Base-by-base conservation (phyloP, 2,329 filamentous ascomycete species). In the Ophiognomonia clavigignenti-juglandacearum region DNA sequence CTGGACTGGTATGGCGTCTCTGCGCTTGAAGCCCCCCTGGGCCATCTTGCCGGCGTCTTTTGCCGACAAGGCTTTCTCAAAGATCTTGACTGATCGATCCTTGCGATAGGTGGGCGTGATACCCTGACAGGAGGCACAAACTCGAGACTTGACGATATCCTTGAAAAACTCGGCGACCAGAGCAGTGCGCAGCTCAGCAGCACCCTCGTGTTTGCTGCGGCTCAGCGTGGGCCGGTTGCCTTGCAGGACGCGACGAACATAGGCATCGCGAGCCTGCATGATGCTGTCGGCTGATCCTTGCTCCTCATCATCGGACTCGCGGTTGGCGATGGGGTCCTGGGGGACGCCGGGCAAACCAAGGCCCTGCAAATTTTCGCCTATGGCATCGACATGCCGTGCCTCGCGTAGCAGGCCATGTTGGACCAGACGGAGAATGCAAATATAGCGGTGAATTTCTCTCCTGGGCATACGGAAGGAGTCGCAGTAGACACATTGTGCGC, bases 11-110 rank as follows among this genome's bases (percentile, higher is more conserved):
- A 95, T 73, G 4, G 87, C 84, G 61, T 93, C 88, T 43, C 77
- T 75, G 29, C 80, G 73, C 57, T 82, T 84, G 61, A 90, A 79
- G 42, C 72, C 75, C 39, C 71, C 72, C 51, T 86, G 81, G 3
- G 82, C 77, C 86, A 95, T 95, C 52, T 85, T 82, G 35, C 82
- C 77, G 62, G 83, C 82, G 29, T 93, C 83, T 64, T 95, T 95
- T 39, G 76, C 67, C 39, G 76, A 79, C 47, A 96, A 70, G 2
- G 86, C 74, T 61, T 87, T 93, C 62, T 92, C 85, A 65, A 97
- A 98, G 45, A 98, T 90, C 66, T 97, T 98, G 61, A 91, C 86
- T 59, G 83, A 93, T 36, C 86, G 79, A 59, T 98, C 92, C 64
- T 95, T 96, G 57, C 92, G 83, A 66, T 88, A 97, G 2, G 75